Evolutionary conservation across 805 yeast species (phyloP), one percentile per base, ranked within the genome.

Genomic region (Kodamaea sagamina): DNA sequence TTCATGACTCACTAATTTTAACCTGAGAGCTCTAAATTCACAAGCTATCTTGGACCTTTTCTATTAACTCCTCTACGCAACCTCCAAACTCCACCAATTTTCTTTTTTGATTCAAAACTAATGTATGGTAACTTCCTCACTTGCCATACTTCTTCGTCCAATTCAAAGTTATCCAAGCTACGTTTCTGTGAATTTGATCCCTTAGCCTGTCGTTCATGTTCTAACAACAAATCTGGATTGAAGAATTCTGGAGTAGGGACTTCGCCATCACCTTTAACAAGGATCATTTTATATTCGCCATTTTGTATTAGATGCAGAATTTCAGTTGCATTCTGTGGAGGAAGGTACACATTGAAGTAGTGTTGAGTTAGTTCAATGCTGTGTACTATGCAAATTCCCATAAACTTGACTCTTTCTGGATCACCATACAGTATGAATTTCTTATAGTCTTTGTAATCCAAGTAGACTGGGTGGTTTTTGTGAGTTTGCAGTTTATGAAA

Each of bases 181-280:
- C 15, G 26, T 31, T 19, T 40, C 34, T 38, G 34, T 17, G 17
- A 39, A 6, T 35, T 29, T 44, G 39, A 46, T 38, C 32, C n/a
- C 64, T 47, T 45, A 2, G 58, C 28, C 13, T 47, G 52, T 17
- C 39, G 58, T 24, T 51, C 42, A 61, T 43, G 66, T 6, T 48
- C 49, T 11, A 46, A 41, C 4, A 63, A 36, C 7, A 65, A 35
- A 2, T 36, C 44, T 44, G 66, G 52, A 54, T 69, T 57, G 15
- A 73, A 54, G 1, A 82, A 42, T 47, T 81, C 88, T 55, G 75
- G 68, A 0, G 74, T 57, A 0, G 96, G 93, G 2, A 84, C 62
- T 38, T 82, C 87, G 0, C 86, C 78, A 34, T 79, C 75, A 1
- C 88, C 89, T 48, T 84, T 74, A 1, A 78, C 70, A 1, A 86